Conservation (phyloP, 768 basidiomycete species). For the Mycena capillaripes region DNA sequence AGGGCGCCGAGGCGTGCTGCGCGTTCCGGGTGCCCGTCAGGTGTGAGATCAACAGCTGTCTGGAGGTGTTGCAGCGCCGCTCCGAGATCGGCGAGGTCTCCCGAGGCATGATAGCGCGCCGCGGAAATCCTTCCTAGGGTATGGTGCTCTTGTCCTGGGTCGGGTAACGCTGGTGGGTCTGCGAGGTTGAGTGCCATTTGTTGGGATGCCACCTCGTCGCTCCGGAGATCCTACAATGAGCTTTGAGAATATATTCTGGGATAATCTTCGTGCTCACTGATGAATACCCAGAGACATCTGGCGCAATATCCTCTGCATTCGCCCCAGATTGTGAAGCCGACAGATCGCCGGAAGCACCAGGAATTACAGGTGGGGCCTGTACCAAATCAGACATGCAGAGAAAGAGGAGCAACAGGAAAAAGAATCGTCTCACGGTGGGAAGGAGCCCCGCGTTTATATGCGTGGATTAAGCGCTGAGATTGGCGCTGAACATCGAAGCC, state of each 20-base stretch:
- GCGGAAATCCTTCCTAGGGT: no score
- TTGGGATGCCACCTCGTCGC: background rate
- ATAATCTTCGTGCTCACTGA: background rate
- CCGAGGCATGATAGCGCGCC: no score
- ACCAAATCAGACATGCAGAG: background rate
- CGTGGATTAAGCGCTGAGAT: background rate
- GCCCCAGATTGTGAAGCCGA: background rate
- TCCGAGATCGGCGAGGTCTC: no score
- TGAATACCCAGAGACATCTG: background rate
- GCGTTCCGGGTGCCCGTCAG: no score
- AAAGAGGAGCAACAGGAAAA: background rate
- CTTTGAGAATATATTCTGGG: background rate
- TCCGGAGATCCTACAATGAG: background rate
- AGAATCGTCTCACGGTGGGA: background rate
- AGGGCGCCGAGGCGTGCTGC: no score
- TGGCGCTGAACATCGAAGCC: background rate
- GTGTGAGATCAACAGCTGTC: no score
- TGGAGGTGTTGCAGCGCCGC: no score
- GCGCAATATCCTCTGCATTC: background rate
- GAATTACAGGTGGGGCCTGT: background rate
- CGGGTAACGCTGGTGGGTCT: background rate
- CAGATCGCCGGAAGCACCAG: background rate
- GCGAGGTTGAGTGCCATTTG: background rate
- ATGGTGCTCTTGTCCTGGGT: background rate
- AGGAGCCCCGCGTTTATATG: background rate